Base-by-base conservation (phyloP, 2,329 filamentous ascomycete genomes). In the Fusarium proliferatum region DNA sequence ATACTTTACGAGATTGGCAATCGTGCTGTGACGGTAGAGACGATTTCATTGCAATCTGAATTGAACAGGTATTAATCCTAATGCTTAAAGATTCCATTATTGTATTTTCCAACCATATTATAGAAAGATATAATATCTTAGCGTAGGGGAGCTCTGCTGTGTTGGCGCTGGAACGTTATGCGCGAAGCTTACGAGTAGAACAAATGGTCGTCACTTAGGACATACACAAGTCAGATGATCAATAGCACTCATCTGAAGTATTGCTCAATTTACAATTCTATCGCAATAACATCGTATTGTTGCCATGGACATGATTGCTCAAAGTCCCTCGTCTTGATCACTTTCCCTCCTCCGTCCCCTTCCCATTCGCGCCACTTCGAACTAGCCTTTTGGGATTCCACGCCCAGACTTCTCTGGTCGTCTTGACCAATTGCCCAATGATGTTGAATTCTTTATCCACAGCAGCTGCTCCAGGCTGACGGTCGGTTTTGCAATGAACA, bases 201-300 rank as follows among this genome's bases (percentile, higher is more conserved):
- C 33, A 19, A 52, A 15, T 26, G 17, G 17, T 21, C 33, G 15
- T 36, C 12, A 15, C 3, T 23, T 8, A 2, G 17, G 6, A 1
- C 33, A 26, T 21, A 1, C 49, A 1, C n/a, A 10, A 34, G 17
- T 36, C n/a, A 6, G 4, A 19, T 26, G 2, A 5, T 13, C 21
- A 30, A 23, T 3, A 52, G 2, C 6, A 1, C 17, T 36, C 6
- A 21, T 36, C 3, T 0, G 0, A 26, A 16, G 3, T 17, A n/a
- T 6, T 17, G 0, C 1, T 15, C 17, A 36, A 38, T 6, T 19
- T 0, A 0, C 0, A 21, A 16, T 16, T 17, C 6, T 16, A 16
- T 21, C 6, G 6, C 9, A 3, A 8, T 19, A 11, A 16, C 6
- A 16, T 8, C 2, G 9, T 10, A 33, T n/a, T 13, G 3, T 19